A percentile compares a stretch with the other conserved stretches of the same genome.
Evolutionary conservation across 306 rosid species (phyloP).

Genomic region (Casuarina cunninghamiana): DNA sequence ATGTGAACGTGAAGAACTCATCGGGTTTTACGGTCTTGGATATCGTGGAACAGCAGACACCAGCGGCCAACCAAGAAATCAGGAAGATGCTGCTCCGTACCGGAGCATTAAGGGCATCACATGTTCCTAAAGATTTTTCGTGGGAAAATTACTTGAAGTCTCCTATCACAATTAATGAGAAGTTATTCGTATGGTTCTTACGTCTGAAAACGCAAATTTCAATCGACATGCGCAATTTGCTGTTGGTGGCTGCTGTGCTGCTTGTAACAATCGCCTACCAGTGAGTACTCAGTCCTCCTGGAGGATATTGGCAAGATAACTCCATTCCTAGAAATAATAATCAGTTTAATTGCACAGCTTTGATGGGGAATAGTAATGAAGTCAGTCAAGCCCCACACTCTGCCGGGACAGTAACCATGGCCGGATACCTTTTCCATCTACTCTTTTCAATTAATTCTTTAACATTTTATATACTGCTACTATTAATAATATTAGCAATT

Average conservation of each 20-base stretch:
- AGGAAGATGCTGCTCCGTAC: constrained; percentile 9
- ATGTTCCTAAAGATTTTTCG: neutral
- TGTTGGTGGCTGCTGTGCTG: neutral
- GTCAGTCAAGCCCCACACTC: no score
- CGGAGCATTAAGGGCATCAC: neutral
- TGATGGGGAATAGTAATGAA: no score
- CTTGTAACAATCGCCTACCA: neutral
- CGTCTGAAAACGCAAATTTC: neutral
- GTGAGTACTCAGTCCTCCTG: neutral
- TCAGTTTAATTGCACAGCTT: no score
- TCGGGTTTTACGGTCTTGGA: neutral
- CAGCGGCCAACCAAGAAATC: neutral
- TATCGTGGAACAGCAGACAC: neutral
- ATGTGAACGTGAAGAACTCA: neutral
- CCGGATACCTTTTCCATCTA: no score
- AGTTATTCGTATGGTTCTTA: neutral
- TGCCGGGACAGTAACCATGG: no score
- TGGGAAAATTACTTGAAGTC: neutral
- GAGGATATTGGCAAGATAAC: constrained; percentile 1
- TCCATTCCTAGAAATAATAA: no score
- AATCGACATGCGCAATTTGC: neutral
- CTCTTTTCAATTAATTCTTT: no score
- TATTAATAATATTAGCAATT: no score
- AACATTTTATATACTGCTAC: no score
- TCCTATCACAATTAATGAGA: neutral